phyloP scores from a whole-genome alignment of 495 filamentous ascomycete genomes.

The Alectoria sarmentosa region DNA sequence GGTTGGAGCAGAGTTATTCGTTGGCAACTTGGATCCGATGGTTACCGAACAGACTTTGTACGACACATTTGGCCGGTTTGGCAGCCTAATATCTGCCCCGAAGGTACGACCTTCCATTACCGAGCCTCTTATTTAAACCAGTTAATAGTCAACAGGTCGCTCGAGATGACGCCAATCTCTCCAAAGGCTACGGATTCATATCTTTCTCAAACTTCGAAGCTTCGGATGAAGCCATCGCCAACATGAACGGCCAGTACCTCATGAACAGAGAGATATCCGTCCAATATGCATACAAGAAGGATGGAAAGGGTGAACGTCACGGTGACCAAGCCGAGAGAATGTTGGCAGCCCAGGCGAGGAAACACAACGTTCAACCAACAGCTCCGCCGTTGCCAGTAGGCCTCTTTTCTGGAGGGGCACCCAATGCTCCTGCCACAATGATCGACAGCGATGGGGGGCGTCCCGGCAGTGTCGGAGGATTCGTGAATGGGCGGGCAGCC shows the following conservation, averaged over 20 bases:
- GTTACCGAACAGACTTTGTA: slow-evolving; percentile 96
- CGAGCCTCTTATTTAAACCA: not conserved
- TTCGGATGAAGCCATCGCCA: slow-evolving; percentile 80
- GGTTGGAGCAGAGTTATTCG: slow-evolving; percentile 94
- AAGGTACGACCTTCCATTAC: slow-evolving; percentile 46
- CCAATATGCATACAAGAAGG: slow-evolving; percentile 99
- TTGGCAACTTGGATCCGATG: slow-evolving; percentile 91
- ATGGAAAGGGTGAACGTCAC: slow-evolving; percentile 94
- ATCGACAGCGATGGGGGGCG: slow-evolving; percentile 45
- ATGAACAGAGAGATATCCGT: slow-evolving; percentile 95
- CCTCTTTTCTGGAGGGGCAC: slow-evolving; percentile 39
- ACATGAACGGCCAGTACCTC: slow-evolving; percentile 95
- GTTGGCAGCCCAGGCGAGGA: slow-evolving; percentile 86
- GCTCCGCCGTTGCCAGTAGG: slow-evolving; percentile 49
- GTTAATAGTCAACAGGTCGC: slow-evolving; percentile 53
- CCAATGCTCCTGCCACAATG: slow-evolving; percentile 46
- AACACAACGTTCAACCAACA: slow-evolving; percentile 80
- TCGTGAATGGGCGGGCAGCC: slow-evolving; percentile 33
- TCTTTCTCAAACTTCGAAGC: slow-evolving; percentile 93
- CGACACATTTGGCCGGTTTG: slow-evolving; percentile 95
- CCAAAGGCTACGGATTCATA: slow-evolving; percentile 95
- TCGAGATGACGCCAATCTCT: slow-evolving; percentile 81
- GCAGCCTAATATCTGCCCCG: slow-evolving; percentile 70
- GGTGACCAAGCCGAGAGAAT: slow-evolving; percentile 91
- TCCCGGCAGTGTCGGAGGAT: slow-evolving; percentile 35